phyloP scores from a whole-genome alignment of 805 yeast species.

The Tetrapisispora namnaoensis region DNA sequence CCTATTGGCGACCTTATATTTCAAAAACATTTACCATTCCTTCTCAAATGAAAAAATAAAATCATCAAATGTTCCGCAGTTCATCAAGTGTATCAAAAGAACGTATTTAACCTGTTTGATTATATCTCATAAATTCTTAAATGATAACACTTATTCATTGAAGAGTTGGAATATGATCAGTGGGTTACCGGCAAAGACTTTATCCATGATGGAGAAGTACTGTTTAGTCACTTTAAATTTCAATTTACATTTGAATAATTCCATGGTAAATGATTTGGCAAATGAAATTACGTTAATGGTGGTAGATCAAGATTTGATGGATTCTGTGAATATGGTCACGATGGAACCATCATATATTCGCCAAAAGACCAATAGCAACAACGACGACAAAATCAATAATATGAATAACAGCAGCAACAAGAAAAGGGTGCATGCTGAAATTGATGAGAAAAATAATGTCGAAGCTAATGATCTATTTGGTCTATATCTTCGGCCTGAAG shows the following conservation, averaged over 20 bases:
- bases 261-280: background rate
- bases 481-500: slow-evolving; percentile 3
- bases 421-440: background rate
- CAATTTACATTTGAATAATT: slow-evolving; percentile 3
- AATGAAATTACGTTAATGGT: background rate
- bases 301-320: background rate
- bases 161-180: slow-evolving; percentile 20
- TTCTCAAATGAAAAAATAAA: background rate
- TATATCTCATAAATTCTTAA: slow-evolving; percentile 19
- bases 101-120: slow-evolving; percentile 17
- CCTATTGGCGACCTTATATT: slow-evolving; percentile 15
- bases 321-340: background rate
- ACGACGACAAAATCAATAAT: too few relatives aligned
- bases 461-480: background rate
- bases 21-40: slow-evolving; percentile 7
- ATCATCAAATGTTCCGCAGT: slow-evolving; percentile 9
- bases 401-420: background rate
- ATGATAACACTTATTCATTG: slow-evolving; percentile 22
- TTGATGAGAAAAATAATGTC: background rate
- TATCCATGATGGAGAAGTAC: slow-evolving; percentile 22
- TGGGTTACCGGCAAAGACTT: slow-evolving; percentile 13
- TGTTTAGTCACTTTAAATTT: slow-evolving; percentile 16
- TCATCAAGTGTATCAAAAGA: slow-evolving; percentile 21
- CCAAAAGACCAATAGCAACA: background rate
- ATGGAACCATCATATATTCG: background rate